phyloP scores from a whole-genome alignment of 805 yeast species.

The Wickerhamiella musiphila region DNA sequence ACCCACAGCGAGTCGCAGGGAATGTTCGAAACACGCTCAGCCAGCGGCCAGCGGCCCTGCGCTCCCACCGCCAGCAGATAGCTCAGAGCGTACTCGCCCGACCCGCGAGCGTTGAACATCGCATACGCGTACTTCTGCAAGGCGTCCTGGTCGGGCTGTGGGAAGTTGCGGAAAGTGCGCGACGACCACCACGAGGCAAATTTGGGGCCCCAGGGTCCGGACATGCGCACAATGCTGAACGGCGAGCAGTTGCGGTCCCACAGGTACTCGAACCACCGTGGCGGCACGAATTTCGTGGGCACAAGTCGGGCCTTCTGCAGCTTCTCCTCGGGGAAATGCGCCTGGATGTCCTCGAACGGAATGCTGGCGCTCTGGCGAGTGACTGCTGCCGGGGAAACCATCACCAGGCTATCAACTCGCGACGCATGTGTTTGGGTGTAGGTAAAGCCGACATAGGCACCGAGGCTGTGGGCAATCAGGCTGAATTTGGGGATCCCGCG shows the following conservation, averaged over 20 bases:
- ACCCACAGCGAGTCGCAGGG: constrained; percentile 59
- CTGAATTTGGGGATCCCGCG: constrained; percentile 36
- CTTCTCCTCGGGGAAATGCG: neutral
- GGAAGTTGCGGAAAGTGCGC: constrained; percentile 53
- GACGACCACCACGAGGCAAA: constrained; percentile 81
- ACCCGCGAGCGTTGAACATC: constrained; percentile 72
- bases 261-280: constrained; percentile 57
- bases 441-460: constrained; percentile 63
- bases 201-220: constrained; percentile 73
- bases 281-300: constrained; percentile 19
- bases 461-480: constrained; percentile 78
- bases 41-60: constrained; percentile 60
- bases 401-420: constrained; percentile 46
- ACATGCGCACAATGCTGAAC: constrained; percentile 53
- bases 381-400: constrained; percentile 86
- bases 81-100: constrained; percentile 84
- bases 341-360: constrained; percentile 11
- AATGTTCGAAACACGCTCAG: constrained; percentile 30
- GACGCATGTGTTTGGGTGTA: constrained; percentile 47
- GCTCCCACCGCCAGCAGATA: constrained; percentile 84
- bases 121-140: constrained; percentile 70
- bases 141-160: constrained; percentile 27
- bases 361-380: constrained; percentile 27
- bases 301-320: too few species aligned
- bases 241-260: constrained; percentile 88